phyloP scores from a whole-genome alignment of 768 basidiomycete genomes.

The Porphyrellus cyaneotinctus region DNA sequence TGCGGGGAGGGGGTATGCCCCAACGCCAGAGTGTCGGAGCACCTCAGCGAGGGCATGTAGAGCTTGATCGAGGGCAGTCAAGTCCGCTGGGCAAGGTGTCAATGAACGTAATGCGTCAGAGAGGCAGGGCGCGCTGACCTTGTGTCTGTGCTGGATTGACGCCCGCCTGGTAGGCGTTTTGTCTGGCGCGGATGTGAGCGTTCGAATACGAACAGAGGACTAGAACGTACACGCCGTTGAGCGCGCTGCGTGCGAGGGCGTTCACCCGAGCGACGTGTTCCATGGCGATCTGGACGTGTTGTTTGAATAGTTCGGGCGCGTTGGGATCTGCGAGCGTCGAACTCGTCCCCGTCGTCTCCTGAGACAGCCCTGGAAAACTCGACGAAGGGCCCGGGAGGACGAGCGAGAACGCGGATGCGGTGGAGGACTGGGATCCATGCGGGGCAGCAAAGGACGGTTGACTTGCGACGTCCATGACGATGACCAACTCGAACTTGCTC shows the following conservation, averaged over 20 bases:
- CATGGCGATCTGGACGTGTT: conserved; percentile 46
- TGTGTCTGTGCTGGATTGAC: conserved; percentile 52
- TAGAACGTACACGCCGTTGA: conserved; percentile 50
- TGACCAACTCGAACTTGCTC: background rate
- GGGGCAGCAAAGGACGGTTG: conserved; percentile 10
- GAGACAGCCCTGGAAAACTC: conserved; percentile 23
- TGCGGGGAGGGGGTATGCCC: conserved; percentile 53
- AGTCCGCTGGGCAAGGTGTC: conserved; percentile 35
- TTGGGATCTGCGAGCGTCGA: conserved; percentile 43
- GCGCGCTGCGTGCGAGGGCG: conserved; percentile 42
- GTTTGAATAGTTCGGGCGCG: conserved; percentile 59
- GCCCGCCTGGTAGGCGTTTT: conserved; percentile 58
- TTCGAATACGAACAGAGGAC: too few species aligned
- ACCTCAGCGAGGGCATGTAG: conserved; percentile 44
- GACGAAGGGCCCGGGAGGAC: conserved; percentile 11
- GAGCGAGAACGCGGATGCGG: conserved; percentile 17
- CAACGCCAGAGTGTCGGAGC: conserved; percentile 59
- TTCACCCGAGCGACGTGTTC: conserved; percentile 49
- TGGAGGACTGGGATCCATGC: conserved; percentile 15
- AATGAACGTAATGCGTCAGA: background rate
- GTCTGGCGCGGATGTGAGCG: conserved; percentile 33
- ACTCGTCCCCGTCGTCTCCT: conserved; percentile 17
- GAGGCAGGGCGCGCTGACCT: conserved; percentile 32
- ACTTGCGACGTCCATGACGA: conserved; percentile 7
- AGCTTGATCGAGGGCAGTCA: conserved; percentile 49